Evolutionary conservation across 2,329 filamentous ascomycete genomes (phyloP), one percentile per base, ranked within the genome.

Genomic region (Penicillium sp.): DNA sequence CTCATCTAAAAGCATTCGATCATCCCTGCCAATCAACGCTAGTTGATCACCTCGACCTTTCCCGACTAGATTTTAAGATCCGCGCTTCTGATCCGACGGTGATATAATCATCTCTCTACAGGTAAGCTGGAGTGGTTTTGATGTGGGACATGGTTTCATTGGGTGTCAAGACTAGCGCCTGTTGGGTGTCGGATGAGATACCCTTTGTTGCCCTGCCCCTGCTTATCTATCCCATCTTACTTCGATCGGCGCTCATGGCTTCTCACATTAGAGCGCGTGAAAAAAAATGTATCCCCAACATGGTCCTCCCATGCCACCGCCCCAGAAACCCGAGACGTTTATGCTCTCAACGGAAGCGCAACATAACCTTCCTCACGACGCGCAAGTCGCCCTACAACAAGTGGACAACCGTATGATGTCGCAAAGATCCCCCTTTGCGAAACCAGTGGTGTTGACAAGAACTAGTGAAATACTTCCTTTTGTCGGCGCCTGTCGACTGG

Each of bases 401-500:
- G 95, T 99, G 67, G 95, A 99, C 78, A 98, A 98, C 78, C 81
- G 93, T 96, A 83, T 79, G 92, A 84, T 27, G 24, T 51, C 24
- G 27, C 27, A 46, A 10, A 16, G 33, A 46, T 26, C 8, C 16
- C 31, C 19, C 26, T 26, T 11, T 26, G 5, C 31, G 35, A 35
- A 35, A 48, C 46, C 31, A 16, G 7, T 27, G 13, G 33, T 56
- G 49, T 53, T 60, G 46, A 60, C 50, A 31, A 49, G 5, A 22
- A 26, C 16, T 73, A 96, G 93, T 99, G 71, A 99, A 99, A 86
- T 99, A 98, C 80, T 99, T 99, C 78, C 90, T 99, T 78, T 96
- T 99, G 69, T 99, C 95, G 45, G 95, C 95, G 41, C 95, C 95
- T 37, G 95, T 98, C 66, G 95, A 99, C 80, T 99, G 95, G 95